Evolutionary conservation across 1,139 yeast genomes (phyloP).

Genomic region (Yamadazyma pseudoaaseri): DNA sequence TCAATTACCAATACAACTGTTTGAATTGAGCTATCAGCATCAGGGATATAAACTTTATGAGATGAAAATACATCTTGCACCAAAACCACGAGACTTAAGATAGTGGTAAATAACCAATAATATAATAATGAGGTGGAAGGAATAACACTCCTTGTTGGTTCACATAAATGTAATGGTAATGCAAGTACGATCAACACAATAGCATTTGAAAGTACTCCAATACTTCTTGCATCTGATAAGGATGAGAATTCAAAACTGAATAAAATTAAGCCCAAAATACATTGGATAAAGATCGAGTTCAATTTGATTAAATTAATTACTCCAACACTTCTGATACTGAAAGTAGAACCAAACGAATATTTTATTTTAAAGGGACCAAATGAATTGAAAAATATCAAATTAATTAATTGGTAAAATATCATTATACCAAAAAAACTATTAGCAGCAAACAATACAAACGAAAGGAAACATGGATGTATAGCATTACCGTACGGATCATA

Average conservation of each 20-base stretch:
- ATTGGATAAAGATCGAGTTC: conserved; percentile 23
- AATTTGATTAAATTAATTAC: conserved; percentile 22
- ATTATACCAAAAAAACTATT: conserved; percentile 9
- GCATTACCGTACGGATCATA: conserved; percentile 24
- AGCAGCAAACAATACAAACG: conserved; percentile 16
- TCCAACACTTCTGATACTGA: conserved; percentile 27
- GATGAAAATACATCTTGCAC: conserved; percentile 30
- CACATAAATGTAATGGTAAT: conserved; percentile 32
- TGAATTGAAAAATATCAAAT: conserved; percentile 18
- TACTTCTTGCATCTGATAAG: conserved; percentile 9
- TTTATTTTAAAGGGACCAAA: conserved; percentile 28
- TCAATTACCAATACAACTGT: conserved; percentile 19
- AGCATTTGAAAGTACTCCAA: conserved; percentile 11
- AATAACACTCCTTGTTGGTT: conserved; percentile 28
- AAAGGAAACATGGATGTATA: conserved; percentile 33
- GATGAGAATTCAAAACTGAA: conserved; percentile 14
- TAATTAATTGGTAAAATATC: conserved; percentile 17
- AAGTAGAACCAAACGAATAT: conserved; percentile 30
- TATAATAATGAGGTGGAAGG: conserved; percentile 28
- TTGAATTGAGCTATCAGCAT: conserved; percentile 10
- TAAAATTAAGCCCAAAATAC: conserved; percentile 17
- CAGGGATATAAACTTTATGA: conserved; percentile 26
- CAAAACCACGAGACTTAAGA: conserved; percentile 19
- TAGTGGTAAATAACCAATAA: conserved; percentile 27
- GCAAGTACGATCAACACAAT: conserved; percentile 18